A percentile compares a stretch with the other conserved stretches of the same genome.
Conservation (phyloP, 202 grass and related monocot species). For the Elaeis oleifera region DNA sequence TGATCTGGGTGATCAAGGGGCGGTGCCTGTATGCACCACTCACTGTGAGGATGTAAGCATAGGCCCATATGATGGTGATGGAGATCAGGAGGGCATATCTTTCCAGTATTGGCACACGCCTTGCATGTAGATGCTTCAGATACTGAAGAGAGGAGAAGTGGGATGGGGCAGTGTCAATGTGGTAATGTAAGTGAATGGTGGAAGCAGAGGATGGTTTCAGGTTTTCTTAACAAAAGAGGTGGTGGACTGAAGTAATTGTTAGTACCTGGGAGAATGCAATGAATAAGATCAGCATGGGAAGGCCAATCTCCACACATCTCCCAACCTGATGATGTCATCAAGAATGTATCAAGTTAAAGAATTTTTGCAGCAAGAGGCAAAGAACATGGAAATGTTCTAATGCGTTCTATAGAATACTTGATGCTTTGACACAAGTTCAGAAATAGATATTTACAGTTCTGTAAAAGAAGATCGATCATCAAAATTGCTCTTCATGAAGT, state of each 20-base stretch:
- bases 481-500: too few relatives aligned
- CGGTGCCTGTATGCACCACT: constrained; percentile 77
- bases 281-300: constrained; percentile 79
- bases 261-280: constrained; percentile 73
- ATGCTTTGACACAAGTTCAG: too few relatives aligned
- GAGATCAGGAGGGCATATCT: constrained; percentile 78
- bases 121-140: constrained; percentile 65
- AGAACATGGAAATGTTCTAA: too few relatives aligned
- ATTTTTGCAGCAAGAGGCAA: too few relatives aligned
- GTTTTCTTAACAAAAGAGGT: too few relatives aligned
- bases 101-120: constrained; percentile 62
- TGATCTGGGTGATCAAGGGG: constrained; percentile 60
- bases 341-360: background rate
- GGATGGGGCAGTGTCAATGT: background rate
- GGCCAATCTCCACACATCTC: constrained; percentile 86
- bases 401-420: too few relatives aligned
- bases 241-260: too few relatives aligned
- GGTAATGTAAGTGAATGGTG: background rate
- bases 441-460: too few relatives aligned
- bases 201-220: too few relatives aligned
- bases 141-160: constrained; percentile 38
- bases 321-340: constrained; percentile 50
- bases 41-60: constrained; percentile 78
- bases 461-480: too few relatives aligned
- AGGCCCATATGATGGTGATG: constrained; percentile 69